A percentile compares a stretch with the other conserved stretches of the same genome.
These are phyloP conservation scores for Trematosphaeria pertusa DNA, from an alignment of 2,329 filamentous ascomycete genomes.

Conservation along the genomic window DNA sequence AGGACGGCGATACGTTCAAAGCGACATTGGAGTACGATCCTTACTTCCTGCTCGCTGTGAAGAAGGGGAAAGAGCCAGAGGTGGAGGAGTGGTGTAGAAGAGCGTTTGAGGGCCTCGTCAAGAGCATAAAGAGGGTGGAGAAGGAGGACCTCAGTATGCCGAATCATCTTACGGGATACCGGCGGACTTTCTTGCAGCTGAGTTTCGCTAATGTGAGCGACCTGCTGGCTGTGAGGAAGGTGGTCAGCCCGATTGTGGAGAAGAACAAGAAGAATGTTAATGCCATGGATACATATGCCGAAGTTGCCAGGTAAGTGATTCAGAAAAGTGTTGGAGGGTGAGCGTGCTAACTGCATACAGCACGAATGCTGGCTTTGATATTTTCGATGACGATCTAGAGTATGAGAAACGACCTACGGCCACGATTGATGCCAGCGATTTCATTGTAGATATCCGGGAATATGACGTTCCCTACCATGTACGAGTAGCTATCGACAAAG, in stretches of 20 bases:
- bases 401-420: conserved; percentile 80
- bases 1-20: conserved; percentile 87
- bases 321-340: conserved; percentile 4
- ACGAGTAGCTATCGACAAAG: conserved; percentile 94
- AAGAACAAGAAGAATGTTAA: conserved; percentile 96
- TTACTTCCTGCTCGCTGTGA: conserved; percentile 92
- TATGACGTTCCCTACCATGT: conserved; percentile 99
- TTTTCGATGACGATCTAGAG: conserved; percentile 91
- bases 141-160: conserved; percentile 96
- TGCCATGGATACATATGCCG: conserved; percentile 97
- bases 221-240: conserved; percentile 81
- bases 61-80: conserved; percentile 85
- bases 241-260: conserved; percentile 89
- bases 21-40: conserved; percentile 96
- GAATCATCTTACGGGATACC: conserved; percentile 92
- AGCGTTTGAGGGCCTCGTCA: conserved; percentile 81
- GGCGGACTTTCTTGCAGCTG: conserved; percentile 85
- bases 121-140: conserved; percentile 76
- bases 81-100: conserved; percentile 93
- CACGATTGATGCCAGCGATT: conserved; percentile 91
- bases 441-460: conserved; percentile 97
- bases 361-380: conserved; percentile 83
- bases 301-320: conserved; percentile 79
- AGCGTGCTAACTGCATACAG: conserved; percentile 51
- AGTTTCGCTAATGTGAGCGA: conserved; percentile 87